phyloP scores from a whole-genome alignment of 164 flowering plant species.

The Vitis riparia region DNA sequence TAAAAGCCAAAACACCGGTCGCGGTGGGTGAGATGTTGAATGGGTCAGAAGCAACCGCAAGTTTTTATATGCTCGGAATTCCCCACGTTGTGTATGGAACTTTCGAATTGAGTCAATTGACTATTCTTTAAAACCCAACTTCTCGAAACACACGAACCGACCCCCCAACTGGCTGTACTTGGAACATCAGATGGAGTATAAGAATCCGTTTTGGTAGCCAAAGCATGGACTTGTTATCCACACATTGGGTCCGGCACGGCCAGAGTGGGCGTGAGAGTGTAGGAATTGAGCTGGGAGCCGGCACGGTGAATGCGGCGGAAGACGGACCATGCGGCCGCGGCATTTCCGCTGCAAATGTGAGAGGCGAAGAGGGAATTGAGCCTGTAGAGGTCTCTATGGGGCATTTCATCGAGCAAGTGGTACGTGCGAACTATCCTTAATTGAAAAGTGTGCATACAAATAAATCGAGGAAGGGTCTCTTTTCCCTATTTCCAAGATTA shows the following conservation, averaged over 20 bases:
- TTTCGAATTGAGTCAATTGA: no score
- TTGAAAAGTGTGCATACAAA: no score
- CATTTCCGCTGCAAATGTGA: slow-evolving; percentile 23
- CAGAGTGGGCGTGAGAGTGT: slow-evolving; percentile 49
- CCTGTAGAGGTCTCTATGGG: slow-evolving; percentile 23
- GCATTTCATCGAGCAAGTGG: slow-evolving; percentile 32
- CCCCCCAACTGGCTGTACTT: slow-evolving; percentile 33
- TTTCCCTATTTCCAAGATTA: no score
- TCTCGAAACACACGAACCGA: slow-evolving; percentile 40
- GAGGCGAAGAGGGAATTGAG: slow-evolving; percentile 38
- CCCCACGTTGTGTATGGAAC: no score
- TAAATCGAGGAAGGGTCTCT: no score
- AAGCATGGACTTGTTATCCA: slow-evolving; percentile 46
- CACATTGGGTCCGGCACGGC: slow-evolving; percentile 20
- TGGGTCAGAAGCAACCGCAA: no score
- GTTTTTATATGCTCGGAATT: no score
- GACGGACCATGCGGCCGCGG: slow-evolving; percentile 35
- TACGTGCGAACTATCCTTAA: neutral
- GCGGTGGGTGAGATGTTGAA: no score
- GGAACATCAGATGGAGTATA: slow-evolving; percentile 39
- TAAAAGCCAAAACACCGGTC: no score
- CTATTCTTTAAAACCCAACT: slow-evolving; percentile 30
- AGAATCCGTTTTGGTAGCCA: slow-evolving; percentile 38
- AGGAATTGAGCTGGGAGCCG: slow-evolving; percentile 20
- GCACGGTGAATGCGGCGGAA: slow-evolving; percentile 31